Conservation (phyloP, 2,329 filamentous ascomycete species). For the Chaetoscypha palmicola region DNA sequence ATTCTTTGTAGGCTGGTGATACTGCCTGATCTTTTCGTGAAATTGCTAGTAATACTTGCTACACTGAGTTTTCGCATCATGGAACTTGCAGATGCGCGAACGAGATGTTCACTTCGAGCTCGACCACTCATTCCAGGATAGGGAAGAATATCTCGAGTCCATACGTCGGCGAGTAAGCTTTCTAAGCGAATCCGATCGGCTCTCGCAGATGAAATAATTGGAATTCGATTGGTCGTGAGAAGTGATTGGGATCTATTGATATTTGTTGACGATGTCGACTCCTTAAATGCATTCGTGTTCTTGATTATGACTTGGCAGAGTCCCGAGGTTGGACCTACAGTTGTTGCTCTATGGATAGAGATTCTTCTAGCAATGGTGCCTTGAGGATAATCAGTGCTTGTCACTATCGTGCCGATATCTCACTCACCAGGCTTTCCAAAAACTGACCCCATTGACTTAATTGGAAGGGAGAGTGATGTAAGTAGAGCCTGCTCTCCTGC, state of each 20-base stretch:
- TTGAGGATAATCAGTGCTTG: conserved; percentile 24
- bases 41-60: conserved; percentile 69
- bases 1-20: conserved; percentile 26
- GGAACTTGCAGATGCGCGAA: conserved; percentile 72
- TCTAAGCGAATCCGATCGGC: conserved; percentile 74
- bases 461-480: conserved; percentile 59
- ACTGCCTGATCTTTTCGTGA: conserved; percentile 57
- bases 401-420: background rate
- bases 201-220: conserved; percentile 66
- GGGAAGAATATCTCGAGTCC: conserved; percentile 73
- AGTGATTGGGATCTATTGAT: conserved; percentile 77
- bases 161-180: conserved; percentile 66
- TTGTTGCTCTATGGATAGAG: conserved; percentile 73
- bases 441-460: conserved; percentile 67
- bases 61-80: conserved; percentile 85
- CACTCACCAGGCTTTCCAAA: conserved; percentile 62
- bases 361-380: conserved; percentile 59
- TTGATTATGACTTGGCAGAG: conserved; percentile 76
- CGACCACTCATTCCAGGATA: conserved; percentile 72
- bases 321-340: conserved; percentile 60
- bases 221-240: conserved; percentile 59
- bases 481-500: conserved; percentile 44
- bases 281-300: conserved; percentile 67
- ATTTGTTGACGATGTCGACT: conserved; percentile 39
- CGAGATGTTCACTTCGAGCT: conserved; percentile 61